These are phyloP conservation scores for Fusarium coffeatum DNA, from an alignment of 2,329 filamentous ascomycete species.

Conservation along the genomic window DNA sequence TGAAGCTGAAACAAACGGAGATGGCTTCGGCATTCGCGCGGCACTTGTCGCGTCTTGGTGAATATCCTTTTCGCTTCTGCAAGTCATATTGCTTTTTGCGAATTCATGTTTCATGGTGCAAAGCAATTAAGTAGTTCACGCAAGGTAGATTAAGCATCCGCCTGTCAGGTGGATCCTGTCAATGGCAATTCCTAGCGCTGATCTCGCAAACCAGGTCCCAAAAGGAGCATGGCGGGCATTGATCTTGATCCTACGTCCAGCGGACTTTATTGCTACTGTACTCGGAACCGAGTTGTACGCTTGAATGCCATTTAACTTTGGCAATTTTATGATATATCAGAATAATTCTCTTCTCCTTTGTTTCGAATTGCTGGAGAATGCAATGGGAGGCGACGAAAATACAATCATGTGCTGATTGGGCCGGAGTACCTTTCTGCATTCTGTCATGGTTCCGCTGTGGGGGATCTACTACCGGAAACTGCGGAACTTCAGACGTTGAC, in stretches of 20 bases:
- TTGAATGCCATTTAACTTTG: neutral
- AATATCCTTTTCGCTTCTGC: neutral
- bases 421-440: neutral
- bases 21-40: neutral
- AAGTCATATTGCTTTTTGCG: neutral
- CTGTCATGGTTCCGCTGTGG: neutral
- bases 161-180: neutral
- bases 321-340: neutral
- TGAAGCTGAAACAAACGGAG: neutral
- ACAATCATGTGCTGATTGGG: neutral
- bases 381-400: neutral
- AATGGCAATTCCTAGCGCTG: neutral
- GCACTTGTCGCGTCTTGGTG: neutral
- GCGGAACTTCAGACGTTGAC: neutral
- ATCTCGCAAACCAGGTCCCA: neutral
- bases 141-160: neutral
- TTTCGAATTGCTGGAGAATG: neutral
- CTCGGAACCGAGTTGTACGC: neutral
- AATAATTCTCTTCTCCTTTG: neutral
- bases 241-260: no score
- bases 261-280: neutral
- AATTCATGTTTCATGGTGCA: neutral
- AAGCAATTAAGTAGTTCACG: neutral
- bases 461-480: neutral
- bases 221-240: neutral